These are phyloP conservation scores for Aspergillus fructus DNA, from an alignment of 2,329 filamentous ascomycete species.

Conservation along the genomic window DNA sequence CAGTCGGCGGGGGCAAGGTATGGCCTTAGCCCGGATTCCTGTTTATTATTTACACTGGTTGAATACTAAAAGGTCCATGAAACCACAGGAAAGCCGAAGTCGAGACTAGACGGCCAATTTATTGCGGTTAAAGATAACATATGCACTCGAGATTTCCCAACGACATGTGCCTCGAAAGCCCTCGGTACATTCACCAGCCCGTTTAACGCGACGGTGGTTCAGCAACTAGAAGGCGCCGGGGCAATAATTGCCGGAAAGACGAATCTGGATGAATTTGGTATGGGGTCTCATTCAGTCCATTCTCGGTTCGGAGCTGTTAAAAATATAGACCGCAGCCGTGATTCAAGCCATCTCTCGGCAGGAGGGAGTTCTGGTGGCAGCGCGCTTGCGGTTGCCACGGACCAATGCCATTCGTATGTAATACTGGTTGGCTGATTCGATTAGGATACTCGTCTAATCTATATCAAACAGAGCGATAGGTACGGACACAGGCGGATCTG, in stretches of 20 bases:
- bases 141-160: slow-evolving; percentile 62
- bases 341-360: slow-evolving; percentile 58
- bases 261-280: slow-evolving; percentile 94
- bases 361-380: slow-evolving; percentile 94
- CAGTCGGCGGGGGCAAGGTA: slow-evolving; percentile 36
- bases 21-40: not conserved
- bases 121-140: slow-evolving; percentile 78
- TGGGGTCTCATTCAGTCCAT: slow-evolving; percentile 78
- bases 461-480: slow-evolving; percentile 65
- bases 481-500: slow-evolving; percentile 89
- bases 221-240: slow-evolving; percentile 63
- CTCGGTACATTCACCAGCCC: slow-evolving; percentile 71
- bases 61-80: slow-evolving; percentile 4
- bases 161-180: slow-evolving; percentile 79
- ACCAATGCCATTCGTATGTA: slow-evolving; percentile 59
- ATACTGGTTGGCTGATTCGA: not conserved
- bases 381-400: slow-evolving; percentile 74
- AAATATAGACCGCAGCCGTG: slow-evolving; percentile 45
- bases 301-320: slow-evolving; percentile 67
- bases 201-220: slow-evolving; percentile 78
- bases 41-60: not conserved
- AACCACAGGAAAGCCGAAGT: slow-evolving; percentile 33
- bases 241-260: slow-evolving; percentile 73
- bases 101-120: slow-evolving; percentile 43
- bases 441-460: slow-evolving; percentile 3